Evolutionary conservation across 192 early-diverging fungal genomes (phyloP), one percentile per base, ranked within the genome.

Genomic region (Allomyces macrogynus): DNA sequence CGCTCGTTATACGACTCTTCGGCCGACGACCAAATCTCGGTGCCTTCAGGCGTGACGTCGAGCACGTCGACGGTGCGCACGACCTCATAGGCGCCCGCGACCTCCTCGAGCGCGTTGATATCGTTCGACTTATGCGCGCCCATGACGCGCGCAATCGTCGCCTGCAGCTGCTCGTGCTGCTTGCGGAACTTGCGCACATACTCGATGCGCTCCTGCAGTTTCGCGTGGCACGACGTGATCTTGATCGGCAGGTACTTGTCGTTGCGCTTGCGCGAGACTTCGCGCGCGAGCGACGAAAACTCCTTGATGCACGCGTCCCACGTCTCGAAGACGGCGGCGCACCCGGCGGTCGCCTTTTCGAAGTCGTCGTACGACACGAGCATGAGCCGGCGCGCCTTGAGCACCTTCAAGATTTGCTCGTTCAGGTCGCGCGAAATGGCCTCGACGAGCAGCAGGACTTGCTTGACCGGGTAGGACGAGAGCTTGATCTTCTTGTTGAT

Each of bases 301-400:
- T 97, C 97, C 69, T 96, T 96, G 72, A 92, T 82, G 66, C 88
- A 77, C 43, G 89, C 84, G 70, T 98, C 94, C 97, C 97, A 99
- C 9, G 86, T 87, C 24, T 80, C 74, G 68, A 99, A 97, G 0
- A 92, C 89, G 1, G 84, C 82, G 54, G 92, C 90, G 24, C 89
- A 87, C 23, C 89, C 88, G 23, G 82, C 74, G 26, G 89, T 86
- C 16, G 87, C 80, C 24, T 78, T 80, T 61, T 93, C 92, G 81
- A 99, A 99, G 62, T 93, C 92, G 5, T 77, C 82, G 66, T 91
- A 96, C 62, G 84, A 85, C 81, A 97, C 86, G 70, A 87, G 84
- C 95, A 98, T 96, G 63, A 99, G 77, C 23, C 92, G 81, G 25
- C 91, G 84, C 64, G 84, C 83, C 65, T 89, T 82, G 20, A 99